Conservation (phyloP, 805 yeast species). For the Candida methanosorbosa region DNA sequence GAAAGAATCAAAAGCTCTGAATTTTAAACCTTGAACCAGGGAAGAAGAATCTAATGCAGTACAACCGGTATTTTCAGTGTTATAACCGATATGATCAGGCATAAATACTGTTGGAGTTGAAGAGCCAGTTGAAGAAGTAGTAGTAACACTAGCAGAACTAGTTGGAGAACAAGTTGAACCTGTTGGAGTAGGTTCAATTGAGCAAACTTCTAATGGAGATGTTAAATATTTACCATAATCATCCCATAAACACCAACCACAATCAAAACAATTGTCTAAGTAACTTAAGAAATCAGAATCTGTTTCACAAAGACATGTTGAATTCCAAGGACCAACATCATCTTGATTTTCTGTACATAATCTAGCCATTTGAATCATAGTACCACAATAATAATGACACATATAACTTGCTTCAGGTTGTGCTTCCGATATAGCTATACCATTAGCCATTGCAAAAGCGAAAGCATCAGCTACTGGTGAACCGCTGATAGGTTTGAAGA, state of each 20-base stretch:
- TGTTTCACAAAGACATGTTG: slow-evolving; percentile 22
- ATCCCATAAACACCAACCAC: slow-evolving; percentile 6
- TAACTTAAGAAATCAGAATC: slow-evolving; percentile 19
- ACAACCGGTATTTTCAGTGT: no score
- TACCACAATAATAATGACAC: slow-evolving; percentile 26
- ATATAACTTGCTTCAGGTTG: slow-evolving; percentile 19
- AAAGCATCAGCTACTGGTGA: not conserved
- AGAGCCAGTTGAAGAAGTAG: no score
- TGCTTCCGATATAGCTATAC: slow-evolving; percentile 9
- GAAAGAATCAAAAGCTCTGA: no score
- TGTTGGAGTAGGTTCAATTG: slow-evolving; percentile 2
- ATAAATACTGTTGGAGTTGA: no score
- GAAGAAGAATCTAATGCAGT: no score
- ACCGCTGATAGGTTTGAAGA: no score
- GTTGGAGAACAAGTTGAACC: slow-evolving; percentile 1
- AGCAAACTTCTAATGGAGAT: slow-evolving; percentile 4
- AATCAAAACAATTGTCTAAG: slow-evolving; percentile 26
- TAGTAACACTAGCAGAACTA: no score
- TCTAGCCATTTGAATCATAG: slow-evolving; percentile 19
- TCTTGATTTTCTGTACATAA: slow-evolving; percentile 12
- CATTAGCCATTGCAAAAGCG: slow-evolving; percentile 16
- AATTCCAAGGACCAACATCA: slow-evolving; percentile 22
- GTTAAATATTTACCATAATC: slow-evolving; percentile 3
- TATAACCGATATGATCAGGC: no score
- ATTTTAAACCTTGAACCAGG: no score